Base-by-base conservation (phyloP, 805 yeast genomes). In the Kluyveromyces siamensis region DNA sequence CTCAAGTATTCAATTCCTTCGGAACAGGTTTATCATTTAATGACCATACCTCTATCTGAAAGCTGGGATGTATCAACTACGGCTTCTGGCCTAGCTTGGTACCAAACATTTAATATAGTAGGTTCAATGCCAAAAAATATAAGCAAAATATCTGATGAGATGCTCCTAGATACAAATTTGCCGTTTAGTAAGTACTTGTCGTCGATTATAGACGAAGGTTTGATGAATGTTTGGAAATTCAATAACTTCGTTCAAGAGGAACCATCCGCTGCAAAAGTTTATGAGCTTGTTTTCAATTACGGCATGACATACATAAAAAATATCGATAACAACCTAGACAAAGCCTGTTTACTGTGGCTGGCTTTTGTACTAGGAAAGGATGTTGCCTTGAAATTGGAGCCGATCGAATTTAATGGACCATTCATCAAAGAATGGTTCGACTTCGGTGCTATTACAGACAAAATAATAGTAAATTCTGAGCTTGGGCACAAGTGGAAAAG, bases 401-500 rank as follows among this genome's bases (percentile, higher is more conserved):
- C 27, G 1, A 27, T 56, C 14, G 38, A 38, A 8, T 48, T 65
- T 35, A 58, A 57, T 46, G 53, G 67, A 42, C 58, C 61, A 11
- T 61, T 62, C 37, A 61, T 66, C 6, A 55, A 54, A 13, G 65
- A 66, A 46, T 48, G 52, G 1, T 65, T 65, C 46, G 48, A 53
- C 30, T 48, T 56, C 33, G 43, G 45, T n/a, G 45, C 47, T 6
- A 46, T 44, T 9, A 36, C 48, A 7, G 54, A 58, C 13, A 45
- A 48, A 5, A 59, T 62, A 5, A 44, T 47, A n/a, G 60, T 63
- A 11, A 19, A 41, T 14, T 55, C 60, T 1, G 58, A 60, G 10
- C 50, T 50, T 17, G 63, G 60, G 14, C 68, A 68, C 44, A 30
- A 43, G 2, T 72, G 75, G 75, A 61, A 57, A 36, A 54, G 72